These are phyloP conservation scores for Fusarium secorum DNA, from an alignment of 2,329 filamentous ascomycete genomes.

Conservation along the genomic window DNA sequence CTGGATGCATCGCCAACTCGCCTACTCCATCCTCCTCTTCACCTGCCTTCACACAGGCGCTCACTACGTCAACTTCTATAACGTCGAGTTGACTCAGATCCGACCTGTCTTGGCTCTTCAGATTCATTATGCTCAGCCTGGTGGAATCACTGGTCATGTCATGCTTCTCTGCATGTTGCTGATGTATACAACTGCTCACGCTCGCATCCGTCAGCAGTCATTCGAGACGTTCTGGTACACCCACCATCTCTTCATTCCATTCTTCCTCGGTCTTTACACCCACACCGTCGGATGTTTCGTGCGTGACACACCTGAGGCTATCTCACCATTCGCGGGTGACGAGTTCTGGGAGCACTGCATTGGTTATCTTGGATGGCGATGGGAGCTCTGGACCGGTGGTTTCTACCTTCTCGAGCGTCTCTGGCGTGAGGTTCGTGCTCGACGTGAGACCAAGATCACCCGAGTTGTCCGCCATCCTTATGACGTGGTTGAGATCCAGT, in stretches of 20 bases:
- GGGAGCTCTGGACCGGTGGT: conserved; percentile 87
- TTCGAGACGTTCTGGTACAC: conserved; percentile 99
- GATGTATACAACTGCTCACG: conserved; percentile 96
- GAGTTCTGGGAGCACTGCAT: conserved; percentile 92
- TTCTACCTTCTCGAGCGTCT: conserved; percentile 88
- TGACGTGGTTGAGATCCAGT: conserved; percentile 96
- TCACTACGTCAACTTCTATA: conserved; percentile 99
- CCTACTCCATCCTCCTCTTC: conserved; percentile 87
- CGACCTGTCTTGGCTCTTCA: conserved; percentile 82
- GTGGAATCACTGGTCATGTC: conserved; percentile 93
- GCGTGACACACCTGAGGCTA: conserved; percentile 74
- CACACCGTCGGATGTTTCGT: conserved; percentile 98
- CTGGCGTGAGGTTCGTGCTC: conserved; percentile 87
- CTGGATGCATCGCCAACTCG: conserved; percentile 96
- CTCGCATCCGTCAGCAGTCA: conserved; percentile 92
- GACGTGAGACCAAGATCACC: conserved; percentile 86
- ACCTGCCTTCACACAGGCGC: conserved; percentile 76
- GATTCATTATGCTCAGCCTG: conserved; percentile 89
- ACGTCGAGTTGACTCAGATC: conserved; percentile 86
- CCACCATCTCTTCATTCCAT: conserved; percentile 97
- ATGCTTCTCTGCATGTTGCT: conserved; percentile 99
- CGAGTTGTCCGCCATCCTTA: conserved; percentile 96
- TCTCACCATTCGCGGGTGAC: conserved; percentile 84
- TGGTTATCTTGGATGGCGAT: conserved; percentile 95
- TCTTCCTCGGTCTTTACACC: conserved; percentile 91